Evolutionary conservation across 176 grass and related monocot genomes (phyloP), one percentile per base, ranked within the genome.

Genomic region (Eleusine coracana): DNA sequence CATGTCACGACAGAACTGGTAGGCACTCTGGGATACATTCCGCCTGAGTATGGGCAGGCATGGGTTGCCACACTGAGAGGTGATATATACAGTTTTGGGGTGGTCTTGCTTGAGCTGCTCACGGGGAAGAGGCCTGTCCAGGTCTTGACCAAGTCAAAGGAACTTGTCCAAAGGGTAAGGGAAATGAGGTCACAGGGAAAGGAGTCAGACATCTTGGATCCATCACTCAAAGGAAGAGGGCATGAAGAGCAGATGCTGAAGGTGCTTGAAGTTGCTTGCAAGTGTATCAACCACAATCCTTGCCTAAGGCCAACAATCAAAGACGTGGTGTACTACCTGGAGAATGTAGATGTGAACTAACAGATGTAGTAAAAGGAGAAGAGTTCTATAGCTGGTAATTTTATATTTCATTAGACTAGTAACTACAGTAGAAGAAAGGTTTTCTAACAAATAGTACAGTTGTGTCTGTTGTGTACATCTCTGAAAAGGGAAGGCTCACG

Each of bases 1-100:
- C 95, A 97, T 86, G 92, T 97, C 31, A 91, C 95, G 23, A 97
- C 95, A 38, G 95, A 97, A 62, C 71, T 97, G 21, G 77, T 97
- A 18, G 94, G 94, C 17, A 97, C 94, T n/a, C 79, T 97, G 39
- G 94, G 94, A 15, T 97, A 97, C 76, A 97, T 97, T 81, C 95
- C 92, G 65, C 95, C 95, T 2, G 95, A 97, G 83, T 97, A 97
- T n/a, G 85, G 89, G 23, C 95, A 92, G 45, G 83, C 79, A 31
- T 97, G 87, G 80, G 81, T 94, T 45, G 95, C 95, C 28, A 97
- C 92, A 2, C 86, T 92, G 69, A 90, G 87, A 75, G 94, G 91
- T 60, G 94, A 97, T 75, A 75, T 97, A 60, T 97, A 97, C 68
- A 97, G 94, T 82, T 97, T 97, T 65, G 94, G 94, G 38, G 94